Conservation (phyloP, 106 monocot species). For the Gastrodia elata region DNA sequence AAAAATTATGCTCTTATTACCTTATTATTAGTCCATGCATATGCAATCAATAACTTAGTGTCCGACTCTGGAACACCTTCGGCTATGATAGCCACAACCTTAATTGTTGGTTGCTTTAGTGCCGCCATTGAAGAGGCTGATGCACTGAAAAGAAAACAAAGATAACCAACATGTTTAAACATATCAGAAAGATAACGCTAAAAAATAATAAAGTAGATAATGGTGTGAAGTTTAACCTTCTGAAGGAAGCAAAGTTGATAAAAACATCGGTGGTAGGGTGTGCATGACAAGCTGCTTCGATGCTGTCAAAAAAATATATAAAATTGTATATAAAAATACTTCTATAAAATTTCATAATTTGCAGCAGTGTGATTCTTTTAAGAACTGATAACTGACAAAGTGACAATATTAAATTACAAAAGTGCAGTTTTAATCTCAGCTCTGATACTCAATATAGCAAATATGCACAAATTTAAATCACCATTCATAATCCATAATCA, state of each 20-base stretch:
- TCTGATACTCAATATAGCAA: neutral
- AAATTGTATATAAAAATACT: no score
- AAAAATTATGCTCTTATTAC: conserved; percentile 18
- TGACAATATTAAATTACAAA: neutral
- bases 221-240: conserved; percentile 41
- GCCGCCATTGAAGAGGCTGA: conserved; percentile 67
- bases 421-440: neutral
- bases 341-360: conserved; percentile 8
- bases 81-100: conserved; percentile 64
- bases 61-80: conserved; percentile 75
- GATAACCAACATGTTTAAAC: neutral
- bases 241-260: conserved; percentile 95
- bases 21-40: conserved; percentile 69
- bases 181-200: neutral
- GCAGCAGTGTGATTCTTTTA: neutral
- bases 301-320: no score
- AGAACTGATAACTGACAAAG: neutral
- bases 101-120: conserved; percentile 60
- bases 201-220: neutral
- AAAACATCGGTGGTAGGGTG: conserved; percentile 99
- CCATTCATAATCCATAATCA: neutral
- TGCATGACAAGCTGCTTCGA: conserved; percentile 82
- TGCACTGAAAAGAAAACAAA: conserved; percentile 42
- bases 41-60: conserved; percentile 52
- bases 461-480: neutral